Conservation (phyloP, 2,329 filamentous ascomycete genomes). For the Acrodontium crateriforme region DNA sequence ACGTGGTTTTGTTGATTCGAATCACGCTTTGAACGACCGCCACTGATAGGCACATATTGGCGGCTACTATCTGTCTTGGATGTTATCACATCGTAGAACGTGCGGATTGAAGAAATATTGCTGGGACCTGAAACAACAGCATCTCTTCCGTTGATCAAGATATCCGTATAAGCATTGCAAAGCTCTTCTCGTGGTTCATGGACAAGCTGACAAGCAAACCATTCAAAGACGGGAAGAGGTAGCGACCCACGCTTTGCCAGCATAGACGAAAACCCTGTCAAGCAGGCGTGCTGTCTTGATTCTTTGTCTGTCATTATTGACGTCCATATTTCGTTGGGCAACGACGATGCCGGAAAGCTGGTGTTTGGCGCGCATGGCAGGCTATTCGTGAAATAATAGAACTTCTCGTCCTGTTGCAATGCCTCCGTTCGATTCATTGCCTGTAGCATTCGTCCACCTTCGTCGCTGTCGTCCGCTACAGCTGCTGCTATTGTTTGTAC, state of each 20-base stretch:
- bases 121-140: no score
- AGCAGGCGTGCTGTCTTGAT: conserved; percentile 26
- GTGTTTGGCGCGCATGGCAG: conserved; percentile 5
- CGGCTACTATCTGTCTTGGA: no score
- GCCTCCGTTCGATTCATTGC: conserved; percentile 50
- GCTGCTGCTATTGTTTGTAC: conserved; percentile 9
- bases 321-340: conserved; percentile 23
- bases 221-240: conserved; percentile 25
- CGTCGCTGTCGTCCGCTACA: conserved; percentile 21
- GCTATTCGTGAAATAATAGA: conserved; percentile 41
- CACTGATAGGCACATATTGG: no score
- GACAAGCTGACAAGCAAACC: conserved; percentile 28
- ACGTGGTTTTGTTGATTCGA: background rate
- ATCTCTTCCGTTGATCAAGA: conserved; percentile 6
- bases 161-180: conserved; percentile 21
- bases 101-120: no score
- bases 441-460: conserved; percentile 38
- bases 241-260: conserved; percentile 25
- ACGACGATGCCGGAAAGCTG: conserved; percentile 15
- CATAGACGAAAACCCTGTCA: conserved; percentile 28
- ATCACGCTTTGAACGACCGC: no score
- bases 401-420: conserved; percentile 37
- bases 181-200: conserved; percentile 21
- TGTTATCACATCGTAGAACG: no score
- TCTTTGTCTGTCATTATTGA: conserved; percentile 19